A percentile compares a stretch with the other conserved stretches of the same genome.
phyloP scores from a whole-genome alignment of 2,329 filamentous ascomycete species.

The Orbilia oligospora region DNA sequence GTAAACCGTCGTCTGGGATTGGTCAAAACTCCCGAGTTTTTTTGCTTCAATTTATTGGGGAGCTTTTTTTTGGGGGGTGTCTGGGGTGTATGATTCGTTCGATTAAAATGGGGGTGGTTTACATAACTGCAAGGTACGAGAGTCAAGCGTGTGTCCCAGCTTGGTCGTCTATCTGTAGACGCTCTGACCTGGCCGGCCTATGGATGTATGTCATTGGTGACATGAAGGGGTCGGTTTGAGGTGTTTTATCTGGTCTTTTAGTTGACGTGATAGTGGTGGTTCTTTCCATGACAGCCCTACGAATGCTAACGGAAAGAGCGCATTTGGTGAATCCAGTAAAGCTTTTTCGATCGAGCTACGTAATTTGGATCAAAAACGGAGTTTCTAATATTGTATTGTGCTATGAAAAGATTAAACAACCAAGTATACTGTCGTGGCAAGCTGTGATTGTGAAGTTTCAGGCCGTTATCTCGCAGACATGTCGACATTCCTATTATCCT shows the following conservation, averaged over 20 bases:
- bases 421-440: conserved; percentile 13
- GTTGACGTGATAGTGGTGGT: conserved; percentile 13
- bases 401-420: too few relatives aligned
- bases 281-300: conserved; percentile 8
- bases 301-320: neutral
- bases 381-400: too few relatives aligned
- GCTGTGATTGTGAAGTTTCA: neutral
- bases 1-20: conserved; percentile 15
- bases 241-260: conserved; percentile 24
- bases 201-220: neutral
- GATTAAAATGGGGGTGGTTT: neutral
- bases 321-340: neutral
- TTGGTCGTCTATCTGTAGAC: neutral
- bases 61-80: too few relatives aligned
- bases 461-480: conserved; percentile 11
- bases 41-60: neutral
- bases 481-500: too few relatives aligned
- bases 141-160: neutral
- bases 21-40: neutral
- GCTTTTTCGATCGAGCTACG: conserved; percentile 9
- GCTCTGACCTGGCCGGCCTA: too few relatives aligned
- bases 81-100: conserved; percentile 1
- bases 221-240: neutral
- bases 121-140: neutral
- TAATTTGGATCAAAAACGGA: conserved; percentile 4